Evolutionary conservation across 768 basidiomycete genomes (phyloP).

Genomic region (Cystofilobasidium macerans): DNA sequence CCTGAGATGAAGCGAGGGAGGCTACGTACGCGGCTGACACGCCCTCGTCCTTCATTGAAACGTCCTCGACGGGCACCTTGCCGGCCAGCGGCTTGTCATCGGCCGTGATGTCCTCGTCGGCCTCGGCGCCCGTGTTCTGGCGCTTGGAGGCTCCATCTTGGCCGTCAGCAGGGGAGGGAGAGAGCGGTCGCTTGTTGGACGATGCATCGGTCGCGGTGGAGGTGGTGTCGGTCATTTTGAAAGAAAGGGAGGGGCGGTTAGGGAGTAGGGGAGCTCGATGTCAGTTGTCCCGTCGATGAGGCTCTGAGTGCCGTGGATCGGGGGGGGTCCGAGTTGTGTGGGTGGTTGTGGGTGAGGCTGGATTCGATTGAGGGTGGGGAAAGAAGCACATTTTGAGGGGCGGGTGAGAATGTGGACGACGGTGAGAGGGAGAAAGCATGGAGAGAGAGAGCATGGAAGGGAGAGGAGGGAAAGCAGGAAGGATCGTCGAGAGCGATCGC

Average conservation of each 20-base stretch:
- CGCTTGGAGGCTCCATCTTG: constrained; percentile 14
- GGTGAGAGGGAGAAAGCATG: too few species aligned
- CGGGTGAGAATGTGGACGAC: too few species aligned
- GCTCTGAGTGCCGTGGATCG: constrained; percentile 39
- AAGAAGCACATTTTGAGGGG: too few species aligned
- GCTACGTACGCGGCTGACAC: not conserved
- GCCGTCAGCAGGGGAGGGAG: constrained; percentile 12
- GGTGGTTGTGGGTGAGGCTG: too few species aligned
- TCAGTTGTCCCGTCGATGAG: not conserved
- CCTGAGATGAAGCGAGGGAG: not conserved
- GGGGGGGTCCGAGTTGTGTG: constrained; percentile 12
- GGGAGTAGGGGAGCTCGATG: not conserved
- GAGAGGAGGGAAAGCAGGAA: too few species aligned
- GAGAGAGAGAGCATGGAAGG: too few species aligned
- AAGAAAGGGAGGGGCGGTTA: too few species aligned
- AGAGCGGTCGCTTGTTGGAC: constrained; percentile 24
- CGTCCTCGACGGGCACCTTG: constrained; percentile 15
- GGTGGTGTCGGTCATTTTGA: not conserved
- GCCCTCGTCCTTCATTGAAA: constrained; percentile 9
- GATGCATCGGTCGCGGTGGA: not conserved
- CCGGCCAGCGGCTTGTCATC: constrained; percentile 10
- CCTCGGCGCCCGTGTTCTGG: constrained; percentile 5
- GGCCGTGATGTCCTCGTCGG: constrained; percentile 23
- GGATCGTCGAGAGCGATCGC: too few species aligned
- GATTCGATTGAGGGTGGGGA: too few species aligned